Conservation (phyloP, 2,329 filamentous ascomycete species). For the Penicillium sumatraense region DNA sequence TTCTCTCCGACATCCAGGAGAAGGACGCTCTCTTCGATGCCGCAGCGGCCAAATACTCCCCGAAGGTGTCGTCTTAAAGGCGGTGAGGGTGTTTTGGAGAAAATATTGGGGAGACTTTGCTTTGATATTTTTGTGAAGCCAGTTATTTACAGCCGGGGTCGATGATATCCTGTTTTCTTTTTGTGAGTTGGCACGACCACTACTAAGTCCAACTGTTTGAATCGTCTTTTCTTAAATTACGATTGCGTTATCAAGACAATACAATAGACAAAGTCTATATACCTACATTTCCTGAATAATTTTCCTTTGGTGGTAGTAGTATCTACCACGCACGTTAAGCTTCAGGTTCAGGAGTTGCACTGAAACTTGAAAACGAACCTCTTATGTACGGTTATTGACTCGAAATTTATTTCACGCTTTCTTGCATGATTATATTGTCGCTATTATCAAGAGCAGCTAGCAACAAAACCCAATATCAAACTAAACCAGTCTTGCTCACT, state of each 20-base stretch:
- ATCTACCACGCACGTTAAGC: too few relatives aligned
- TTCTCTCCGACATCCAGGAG: slow-evolving; percentile 75
- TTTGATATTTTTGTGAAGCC: slow-evolving; percentile 20
- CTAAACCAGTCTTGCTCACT: neutral
- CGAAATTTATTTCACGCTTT: too few relatives aligned
- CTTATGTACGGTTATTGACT: too few relatives aligned
- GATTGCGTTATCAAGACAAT: neutral
- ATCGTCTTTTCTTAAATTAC: slow-evolving; percentile 7
- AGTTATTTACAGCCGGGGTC: slow-evolving; percentile 23
- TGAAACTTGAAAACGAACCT: too few relatives aligned
- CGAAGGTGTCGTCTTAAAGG: slow-evolving; percentile 66
- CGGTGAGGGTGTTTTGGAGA: neutral
- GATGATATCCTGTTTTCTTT: slow-evolving; percentile 21
- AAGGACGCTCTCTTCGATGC: slow-evolving; percentile 89
- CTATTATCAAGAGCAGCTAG: neutral
- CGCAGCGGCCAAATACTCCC: slow-evolving; percentile 82
- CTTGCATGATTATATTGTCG: neutral
- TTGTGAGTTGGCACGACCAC: slow-evolving; percentile 32
- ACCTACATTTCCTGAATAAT: neutral
- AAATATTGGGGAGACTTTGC: slow-evolving; percentile 14
- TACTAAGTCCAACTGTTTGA: slow-evolving; percentile 19
- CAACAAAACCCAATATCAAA: neutral
- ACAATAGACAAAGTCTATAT: neutral
- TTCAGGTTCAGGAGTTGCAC: too few relatives aligned
- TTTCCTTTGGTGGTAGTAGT: too few relatives aligned